These are phyloP conservation scores for Claviceps fusiformis DNA, from an alignment of 2,329 filamentous ascomycete species.

Conservation along the genomic window DNA sequence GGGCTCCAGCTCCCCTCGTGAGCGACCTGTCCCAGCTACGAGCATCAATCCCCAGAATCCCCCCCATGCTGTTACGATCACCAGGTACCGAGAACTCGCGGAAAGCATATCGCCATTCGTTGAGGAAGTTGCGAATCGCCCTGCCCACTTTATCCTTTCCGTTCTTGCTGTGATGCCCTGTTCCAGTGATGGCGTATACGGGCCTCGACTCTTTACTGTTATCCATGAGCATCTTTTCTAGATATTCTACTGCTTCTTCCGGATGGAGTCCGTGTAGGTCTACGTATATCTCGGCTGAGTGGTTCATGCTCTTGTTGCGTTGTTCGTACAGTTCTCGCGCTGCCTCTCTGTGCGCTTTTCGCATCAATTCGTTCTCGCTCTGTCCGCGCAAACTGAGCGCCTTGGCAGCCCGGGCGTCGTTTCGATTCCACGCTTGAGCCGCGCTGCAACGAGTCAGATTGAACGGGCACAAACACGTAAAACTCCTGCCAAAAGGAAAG, in stretches of 20 bases:
- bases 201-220: conserved; percentile 61
- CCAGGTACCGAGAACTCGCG: conserved; percentile 93
- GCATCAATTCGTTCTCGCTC: conserved; percentile 94
- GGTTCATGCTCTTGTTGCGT: conserved; percentile 57
- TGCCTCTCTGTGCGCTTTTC: conserved; percentile 89
- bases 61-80: conserved; percentile 72
- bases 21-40: conserved; percentile 53
- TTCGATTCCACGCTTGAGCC: conserved; percentile 96
- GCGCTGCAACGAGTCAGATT: conserved; percentile 41
- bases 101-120: conserved; percentile 92
- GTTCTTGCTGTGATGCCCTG: conserved; percentile 94
- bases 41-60: conserved; percentile 56
- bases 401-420: conserved; percentile 91
- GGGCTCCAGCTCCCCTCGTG: conserved; percentile 25
- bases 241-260: conserved; percentile 89
- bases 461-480: too few relatives aligned
- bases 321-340: conserved; percentile 87
- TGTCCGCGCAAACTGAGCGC: conserved; percentile 87
- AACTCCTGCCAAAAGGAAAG: too few relatives aligned
- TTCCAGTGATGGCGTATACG: conserved; percentile 92
- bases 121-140: conserved; percentile 77
- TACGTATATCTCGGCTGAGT: conserved; percentile 65
- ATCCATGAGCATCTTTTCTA: conserved; percentile 76
- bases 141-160: conserved; percentile 98
- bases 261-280: conserved; percentile 98